Evolutionary conservation across 139 green algal species (phyloP).

Genomic region (Yamagishiella unicocca): DNA sequence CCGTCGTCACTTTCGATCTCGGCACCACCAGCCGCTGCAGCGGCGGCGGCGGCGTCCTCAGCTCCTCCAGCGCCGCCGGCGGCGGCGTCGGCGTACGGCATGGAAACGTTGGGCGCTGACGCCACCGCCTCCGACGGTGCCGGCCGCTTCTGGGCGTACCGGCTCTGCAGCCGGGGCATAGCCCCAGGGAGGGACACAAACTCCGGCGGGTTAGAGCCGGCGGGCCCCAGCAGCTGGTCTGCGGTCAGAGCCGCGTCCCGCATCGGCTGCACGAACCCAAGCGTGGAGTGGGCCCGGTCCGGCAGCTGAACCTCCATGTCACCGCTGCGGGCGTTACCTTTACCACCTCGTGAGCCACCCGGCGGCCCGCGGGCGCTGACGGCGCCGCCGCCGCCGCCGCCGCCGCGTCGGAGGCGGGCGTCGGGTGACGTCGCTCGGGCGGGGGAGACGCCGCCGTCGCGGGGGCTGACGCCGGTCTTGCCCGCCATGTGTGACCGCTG

Average conservation of each 20-base stretch:
- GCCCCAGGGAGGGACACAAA: conserved; percentile 8
- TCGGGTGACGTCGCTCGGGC: background rate
- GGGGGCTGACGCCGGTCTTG: background rate
- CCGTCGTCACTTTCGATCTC: too few relatives aligned
- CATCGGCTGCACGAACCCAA: too few relatives aligned
- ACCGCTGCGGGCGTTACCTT: too few relatives aligned
- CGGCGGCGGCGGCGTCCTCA: background rate
- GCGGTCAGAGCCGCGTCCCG: too few relatives aligned
- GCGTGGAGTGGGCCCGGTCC: too few relatives aligned
- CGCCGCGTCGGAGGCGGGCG: background rate
- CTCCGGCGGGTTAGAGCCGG: background rate
- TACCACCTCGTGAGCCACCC: background rate
- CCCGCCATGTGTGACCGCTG: background rate
- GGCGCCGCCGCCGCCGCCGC: background rate
- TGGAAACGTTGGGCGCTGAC: background rate
- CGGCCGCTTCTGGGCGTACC: conserved; percentile 5
- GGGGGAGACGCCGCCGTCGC: background rate
- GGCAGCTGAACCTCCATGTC: too few relatives aligned
- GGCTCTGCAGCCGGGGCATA: conserved; percentile 14
- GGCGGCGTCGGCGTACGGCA: background rate
- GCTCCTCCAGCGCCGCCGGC: background rate
- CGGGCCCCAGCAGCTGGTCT: background rate
- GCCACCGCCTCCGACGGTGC: background rate
- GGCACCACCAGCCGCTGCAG: background rate
- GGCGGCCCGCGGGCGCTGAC: background rate